Conservation (phyloP, 1,284 basidiomycete genomes). For the Inonotus hispidus region DNA sequence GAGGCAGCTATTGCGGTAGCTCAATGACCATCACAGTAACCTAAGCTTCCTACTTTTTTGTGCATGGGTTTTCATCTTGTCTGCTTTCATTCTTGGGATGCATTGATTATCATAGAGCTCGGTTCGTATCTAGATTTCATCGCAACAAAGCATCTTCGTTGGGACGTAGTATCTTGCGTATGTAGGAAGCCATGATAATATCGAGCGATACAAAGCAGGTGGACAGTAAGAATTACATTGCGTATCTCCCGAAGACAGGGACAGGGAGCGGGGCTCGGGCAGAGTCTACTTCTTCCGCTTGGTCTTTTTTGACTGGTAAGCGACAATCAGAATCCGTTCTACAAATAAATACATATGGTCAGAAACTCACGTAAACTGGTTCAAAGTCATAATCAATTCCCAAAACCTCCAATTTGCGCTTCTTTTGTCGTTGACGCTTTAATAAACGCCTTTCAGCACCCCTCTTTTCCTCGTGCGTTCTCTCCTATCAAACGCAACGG, state of each 20-base stretch:
- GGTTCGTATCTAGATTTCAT: no score
- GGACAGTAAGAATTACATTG: no score
- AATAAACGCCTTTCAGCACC: conserved; percentile 69
- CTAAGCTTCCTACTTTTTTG: no score
- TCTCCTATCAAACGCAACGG: conserved; percentile 42
- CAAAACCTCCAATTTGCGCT: conserved; percentile 71
- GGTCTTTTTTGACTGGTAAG: conserved; percentile 3
- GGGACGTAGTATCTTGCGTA: no score
- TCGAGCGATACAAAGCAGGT: no score
- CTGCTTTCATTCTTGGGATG: no score
- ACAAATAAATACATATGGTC: not conserved
- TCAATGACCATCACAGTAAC: not conserved
- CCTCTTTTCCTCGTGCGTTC: conserved; percentile 69
- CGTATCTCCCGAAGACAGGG: no score
- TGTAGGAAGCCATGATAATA: no score
- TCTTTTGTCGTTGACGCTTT: conserved; percentile 73
- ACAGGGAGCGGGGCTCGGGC: not conserved
- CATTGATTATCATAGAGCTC: no score
- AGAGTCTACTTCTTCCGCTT: not conserved
- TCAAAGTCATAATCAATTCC: conserved; percentile 92
- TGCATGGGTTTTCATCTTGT: no score
- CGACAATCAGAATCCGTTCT: not conserved
- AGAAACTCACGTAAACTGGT: conserved; percentile 34
- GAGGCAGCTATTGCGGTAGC: not conserved
- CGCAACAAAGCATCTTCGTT: no score